Conservation (phyloP, 768 basidiomycete genomes). For the Rhizopogon roseolus region DNA sequence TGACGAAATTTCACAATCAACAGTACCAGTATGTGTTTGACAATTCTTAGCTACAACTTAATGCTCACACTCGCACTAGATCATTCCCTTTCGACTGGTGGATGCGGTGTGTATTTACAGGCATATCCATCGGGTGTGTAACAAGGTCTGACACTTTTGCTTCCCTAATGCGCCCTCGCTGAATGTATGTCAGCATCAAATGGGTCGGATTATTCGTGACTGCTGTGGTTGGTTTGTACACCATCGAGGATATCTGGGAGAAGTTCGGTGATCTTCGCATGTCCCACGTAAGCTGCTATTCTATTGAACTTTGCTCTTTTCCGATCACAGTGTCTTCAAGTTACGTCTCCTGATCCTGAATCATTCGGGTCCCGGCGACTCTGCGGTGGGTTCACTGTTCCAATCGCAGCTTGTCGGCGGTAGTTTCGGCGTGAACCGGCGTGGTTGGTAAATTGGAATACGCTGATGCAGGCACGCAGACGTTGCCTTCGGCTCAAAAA, state of each 20-base stretch:
- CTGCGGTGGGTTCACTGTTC: constrained; percentile 98
- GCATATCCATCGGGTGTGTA: constrained; percentile 94
- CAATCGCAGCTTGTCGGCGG: constrained; percentile 95
- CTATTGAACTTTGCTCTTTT: constrained; percentile 25
- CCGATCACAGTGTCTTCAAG: constrained; percentile 95
- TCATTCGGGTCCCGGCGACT: constrained; percentile 93
- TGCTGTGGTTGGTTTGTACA: constrained; percentile 91
- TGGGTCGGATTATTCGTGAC: constrained; percentile 96
- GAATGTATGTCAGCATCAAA: constrained; percentile 64
- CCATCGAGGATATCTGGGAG: constrained; percentile 96
- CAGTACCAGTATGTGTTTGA: constrained; percentile 72
- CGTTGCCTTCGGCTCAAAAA: constrained; percentile 81
- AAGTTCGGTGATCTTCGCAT: constrained; percentile 96
- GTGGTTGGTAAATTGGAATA: constrained; percentile 44
- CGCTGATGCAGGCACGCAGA: constrained; percentile 42
- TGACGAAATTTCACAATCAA: constrained; percentile 96
- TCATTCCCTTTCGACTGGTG: constrained; percentile 98
- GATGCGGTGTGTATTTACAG: constrained; percentile 90
- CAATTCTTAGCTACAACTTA: background rate
- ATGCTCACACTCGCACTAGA: constrained; percentile 33
- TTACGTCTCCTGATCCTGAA: constrained; percentile 93
- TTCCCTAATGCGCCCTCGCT: background rate
- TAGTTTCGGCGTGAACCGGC: constrained; percentile 83
- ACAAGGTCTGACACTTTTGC: constrained; percentile 53
- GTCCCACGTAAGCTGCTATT: constrained; percentile 60